Percentiles rank a stretch among this genome's conserved stretches.
Evolutionary conservation across 208 protist genomes (phyloP).

Genomic region (Trypanosoma melophagium): DNA sequence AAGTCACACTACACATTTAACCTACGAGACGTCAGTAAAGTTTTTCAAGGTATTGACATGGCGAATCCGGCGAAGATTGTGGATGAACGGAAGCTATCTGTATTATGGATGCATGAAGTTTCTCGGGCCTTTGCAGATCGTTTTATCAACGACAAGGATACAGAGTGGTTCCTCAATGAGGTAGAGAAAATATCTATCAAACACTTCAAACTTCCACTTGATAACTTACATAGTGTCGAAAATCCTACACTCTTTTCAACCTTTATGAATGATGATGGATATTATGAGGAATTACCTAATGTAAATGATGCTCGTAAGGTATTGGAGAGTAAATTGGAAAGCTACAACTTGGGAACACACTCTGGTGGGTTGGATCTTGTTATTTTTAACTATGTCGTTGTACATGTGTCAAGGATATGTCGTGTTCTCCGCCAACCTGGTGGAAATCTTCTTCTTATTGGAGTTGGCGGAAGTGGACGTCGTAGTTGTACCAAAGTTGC

Average conservation of each 20-base stretch:
- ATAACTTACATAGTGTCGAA: conserved; percentile 22
- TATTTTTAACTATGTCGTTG: conserved; percentile 96
- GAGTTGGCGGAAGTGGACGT: conserved; percentile 96
- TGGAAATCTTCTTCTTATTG: conserved; percentile 95
- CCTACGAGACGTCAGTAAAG: conserved; percentile 95
- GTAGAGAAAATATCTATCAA: conserved; percentile 67
- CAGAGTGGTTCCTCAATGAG: conserved; percentile 86
- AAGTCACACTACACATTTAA: conserved; percentile 99
- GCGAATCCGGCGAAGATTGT: conserved; percentile 66
- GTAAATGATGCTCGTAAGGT: conserved; percentile 63
- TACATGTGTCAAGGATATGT: conserved; percentile 94
- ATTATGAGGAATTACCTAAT: conserved; percentile 90
- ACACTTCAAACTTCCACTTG: conserved; percentile 74
- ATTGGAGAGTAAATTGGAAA: conserved; percentile 84
- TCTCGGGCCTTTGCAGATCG: conserved; percentile 95
- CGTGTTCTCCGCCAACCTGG: conserved; percentile 95
- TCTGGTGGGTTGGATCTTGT: conserved; percentile 91
- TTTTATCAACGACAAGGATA: conserved; percentile 92
- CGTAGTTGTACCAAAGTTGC: conserved; percentile 94
- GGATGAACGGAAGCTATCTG: conserved; percentile 62
- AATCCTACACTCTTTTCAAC: conserved; percentile 74
- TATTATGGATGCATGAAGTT: conserved; percentile 95
- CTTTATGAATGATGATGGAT: conserved; percentile 81
- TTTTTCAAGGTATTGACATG: conserved; percentile 93
- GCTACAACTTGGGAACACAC: conserved; percentile 83